Percentiles rank a stretch among this genome's conserved stretches.
Evolutionary conservation across 192 early-diverging fungal species (phyloP).

Genomic region (Lobosporangium transversale): DNA sequence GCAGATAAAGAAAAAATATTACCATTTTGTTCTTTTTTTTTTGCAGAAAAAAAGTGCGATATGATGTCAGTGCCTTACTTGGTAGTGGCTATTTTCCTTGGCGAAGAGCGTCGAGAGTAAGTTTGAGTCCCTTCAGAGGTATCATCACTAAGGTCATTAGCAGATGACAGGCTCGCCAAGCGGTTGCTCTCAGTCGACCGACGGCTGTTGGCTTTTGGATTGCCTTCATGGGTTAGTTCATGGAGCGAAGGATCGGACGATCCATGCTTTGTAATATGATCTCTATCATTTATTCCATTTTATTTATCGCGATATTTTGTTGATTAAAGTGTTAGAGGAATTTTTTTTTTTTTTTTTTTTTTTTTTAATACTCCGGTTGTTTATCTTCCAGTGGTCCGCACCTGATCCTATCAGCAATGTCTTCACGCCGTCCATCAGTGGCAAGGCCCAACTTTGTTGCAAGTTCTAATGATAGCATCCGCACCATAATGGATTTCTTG

Average conservation of each 20-base stretch:
- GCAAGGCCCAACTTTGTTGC: constrained; percentile 22
- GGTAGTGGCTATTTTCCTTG: neutral
- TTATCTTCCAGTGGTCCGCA: too few species aligned
- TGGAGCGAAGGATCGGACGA: constrained; percentile 11
- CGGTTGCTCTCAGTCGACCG: constrained; percentile 18
- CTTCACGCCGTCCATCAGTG: constrained; percentile 35
- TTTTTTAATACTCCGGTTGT: too few species aligned
- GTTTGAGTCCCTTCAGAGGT: constrained; percentile 5
- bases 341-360: too few species aligned
- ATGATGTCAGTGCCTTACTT: neutral
- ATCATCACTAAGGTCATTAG: constrained; percentile 24
- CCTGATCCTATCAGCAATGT: constrained; percentile 42
- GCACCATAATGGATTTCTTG: neutral
- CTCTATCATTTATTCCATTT: too few species aligned
- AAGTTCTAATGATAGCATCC: constrained; percentile 6
- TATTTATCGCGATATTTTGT: too few species aligned
- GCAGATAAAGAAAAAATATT: neutral
- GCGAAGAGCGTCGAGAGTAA: constrained; percentile 12
- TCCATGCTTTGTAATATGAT: constrained; percentile 15
- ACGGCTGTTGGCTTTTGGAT: constrained; percentile 3
- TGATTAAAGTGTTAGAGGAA: too few species aligned
- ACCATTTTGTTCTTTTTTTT: neutral
- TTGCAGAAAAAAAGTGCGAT: neutral
- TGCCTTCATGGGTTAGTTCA: constrained; percentile 18
- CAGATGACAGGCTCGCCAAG: constrained; percentile 14